These are phyloP conservation scores for Macaranga tanarius DNA, from an alignment of 441 rosid species.

Conservation along the genomic window DNA sequence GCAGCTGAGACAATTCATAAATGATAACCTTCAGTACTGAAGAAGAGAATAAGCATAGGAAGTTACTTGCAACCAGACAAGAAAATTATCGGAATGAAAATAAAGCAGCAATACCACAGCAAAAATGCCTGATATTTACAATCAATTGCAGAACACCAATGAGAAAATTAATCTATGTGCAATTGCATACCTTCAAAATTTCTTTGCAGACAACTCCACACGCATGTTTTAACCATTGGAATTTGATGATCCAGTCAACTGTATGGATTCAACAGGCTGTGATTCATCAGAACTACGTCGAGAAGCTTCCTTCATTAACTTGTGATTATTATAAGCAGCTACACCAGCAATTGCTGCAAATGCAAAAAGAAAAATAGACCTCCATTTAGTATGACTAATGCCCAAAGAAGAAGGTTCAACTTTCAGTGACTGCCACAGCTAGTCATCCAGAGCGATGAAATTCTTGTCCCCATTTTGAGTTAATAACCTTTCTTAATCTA, in stretches of 20 bases:
- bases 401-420: constrained; percentile 1
- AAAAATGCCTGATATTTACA: not conserved
- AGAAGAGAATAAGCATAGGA: not conserved
- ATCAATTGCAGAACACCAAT: not conserved
- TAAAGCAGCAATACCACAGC: not conserved
- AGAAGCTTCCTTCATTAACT: constrained; percentile 69
- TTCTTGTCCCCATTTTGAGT: not conserved
- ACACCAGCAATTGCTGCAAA: constrained; percentile 72
- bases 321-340: constrained; percentile 73
- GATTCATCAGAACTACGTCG: constrained; percentile 24
- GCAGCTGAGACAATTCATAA: constrained; percentile 13
- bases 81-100: not conserved
- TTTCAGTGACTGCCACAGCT: not conserved
- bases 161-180: not conserved
- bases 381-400: not conserved
- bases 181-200: constrained; percentile 28
- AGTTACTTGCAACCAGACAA: not conserved
- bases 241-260: constrained; percentile 34
- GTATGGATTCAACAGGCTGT: constrained; percentile 30
- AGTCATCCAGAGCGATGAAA: not conserved
- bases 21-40: not conserved
- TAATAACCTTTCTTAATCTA: not conserved
- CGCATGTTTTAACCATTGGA: constrained; percentile 24
- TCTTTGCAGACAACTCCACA: constrained; percentile 2
- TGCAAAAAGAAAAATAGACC: not conserved